A percentile compares a stretch with the other conserved stretches of the same genome.
Evolutionary conservation across 768 basidiomycete genomes (phyloP).

Genomic region (Rhizopogon rudus): DNA sequence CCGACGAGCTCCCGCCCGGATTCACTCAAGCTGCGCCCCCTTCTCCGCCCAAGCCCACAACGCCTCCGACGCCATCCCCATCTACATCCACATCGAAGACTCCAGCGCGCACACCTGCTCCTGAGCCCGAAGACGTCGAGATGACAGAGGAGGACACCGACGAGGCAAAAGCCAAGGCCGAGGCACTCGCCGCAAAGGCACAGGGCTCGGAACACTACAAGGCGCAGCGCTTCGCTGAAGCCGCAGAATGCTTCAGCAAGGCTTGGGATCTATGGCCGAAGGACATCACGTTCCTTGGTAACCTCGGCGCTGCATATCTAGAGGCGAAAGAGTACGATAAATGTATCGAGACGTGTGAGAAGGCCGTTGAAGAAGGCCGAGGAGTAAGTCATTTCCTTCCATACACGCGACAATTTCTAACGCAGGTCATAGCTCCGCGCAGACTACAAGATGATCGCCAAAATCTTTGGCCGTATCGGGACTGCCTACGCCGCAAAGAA

Average conservation of each 20-base stretch:
- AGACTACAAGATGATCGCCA: constrained; percentile 94
- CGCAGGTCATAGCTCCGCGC: constrained; percentile 57
- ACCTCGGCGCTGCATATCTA: constrained; percentile 86
- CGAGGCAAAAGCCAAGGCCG: constrained; percentile 69
- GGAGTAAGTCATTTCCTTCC: constrained; percentile 36
- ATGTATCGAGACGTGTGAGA: constrained; percentile 87
- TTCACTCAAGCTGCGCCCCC: constrained; percentile 25
- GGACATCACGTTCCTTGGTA: constrained; percentile 91
- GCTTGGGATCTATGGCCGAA: constrained; percentile 95
- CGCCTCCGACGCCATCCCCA: constrained; percentile 33
- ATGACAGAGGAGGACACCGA: constrained; percentile 64
- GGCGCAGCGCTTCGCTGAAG: constrained; percentile 75
- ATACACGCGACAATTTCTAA: neutral
- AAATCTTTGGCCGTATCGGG: constrained; percentile 89
- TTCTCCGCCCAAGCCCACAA: constrained; percentile 22
- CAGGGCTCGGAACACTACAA: constrained; percentile 82
- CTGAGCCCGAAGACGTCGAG: constrained; percentile 49
- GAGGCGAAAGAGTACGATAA: constrained; percentile 92
- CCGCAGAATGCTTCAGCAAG: constrained; percentile 68
- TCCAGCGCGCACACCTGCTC: constrained; percentile 24
- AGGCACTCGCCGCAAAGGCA: constrained; percentile 77
- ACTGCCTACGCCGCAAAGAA: constrained; percentile 78
- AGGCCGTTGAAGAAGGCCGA: constrained; percentile 95
- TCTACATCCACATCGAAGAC: constrained; percentile 42
- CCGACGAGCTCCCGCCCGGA: constrained; percentile 71